phyloP scores from a whole-genome alignment of 129 eudicot species.

The Escallonia herrerae region DNA sequence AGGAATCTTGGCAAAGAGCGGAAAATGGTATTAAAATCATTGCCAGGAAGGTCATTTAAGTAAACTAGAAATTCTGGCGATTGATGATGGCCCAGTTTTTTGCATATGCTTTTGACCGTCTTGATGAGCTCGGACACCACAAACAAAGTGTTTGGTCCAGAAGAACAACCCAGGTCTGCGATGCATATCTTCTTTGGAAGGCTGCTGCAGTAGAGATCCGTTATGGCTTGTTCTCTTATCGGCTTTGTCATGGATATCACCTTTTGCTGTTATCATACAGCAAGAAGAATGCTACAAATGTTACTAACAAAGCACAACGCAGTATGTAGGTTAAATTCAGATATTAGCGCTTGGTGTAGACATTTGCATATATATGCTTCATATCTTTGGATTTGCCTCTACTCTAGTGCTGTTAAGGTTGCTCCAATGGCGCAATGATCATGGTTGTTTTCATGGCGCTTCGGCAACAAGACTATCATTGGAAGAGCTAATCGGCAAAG shows the following conservation, averaged over 20 bases:
- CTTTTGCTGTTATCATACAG: slow-evolving; percentile 41
- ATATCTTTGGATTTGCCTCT: too few species aligned
- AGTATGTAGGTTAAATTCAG: too few species aligned
- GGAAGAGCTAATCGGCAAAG: too few species aligned
- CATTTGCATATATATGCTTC: too few species aligned
- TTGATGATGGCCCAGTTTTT: slow-evolving; percentile 9
- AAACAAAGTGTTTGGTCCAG: slow-evolving; percentile 67
- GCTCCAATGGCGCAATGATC: too few species aligned
- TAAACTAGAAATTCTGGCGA: slow-evolving; percentile 51
- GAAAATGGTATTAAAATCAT: slow-evolving; percentile 72
- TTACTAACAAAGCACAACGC: too few species aligned
- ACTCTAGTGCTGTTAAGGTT: too few species aligned
- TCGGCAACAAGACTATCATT: too few species aligned
- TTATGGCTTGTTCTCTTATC: slow-evolving; percentile 46
- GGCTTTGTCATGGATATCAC: slow-evolving; percentile 53
- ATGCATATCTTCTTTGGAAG: slow-evolving; percentile 39
- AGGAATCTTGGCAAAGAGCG: slow-evolving; percentile 33
- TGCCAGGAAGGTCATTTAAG: slow-evolving; percentile 79
- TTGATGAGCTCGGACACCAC: slow-evolving; percentile 36
- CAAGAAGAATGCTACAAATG: too few species aligned
- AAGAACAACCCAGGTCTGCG: slow-evolving; percentile 81
- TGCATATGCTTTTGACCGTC: slow-evolving; percentile 23
- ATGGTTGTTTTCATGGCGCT: too few species aligned
- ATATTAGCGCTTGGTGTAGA: too few species aligned
- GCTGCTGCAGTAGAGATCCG: slow-evolving; percentile 22